These are phyloP conservation scores for Xylariomycetidae sp. DNA, from an alignment of 2,329 filamentous ascomycete species.

Conservation along the genomic window DNA sequence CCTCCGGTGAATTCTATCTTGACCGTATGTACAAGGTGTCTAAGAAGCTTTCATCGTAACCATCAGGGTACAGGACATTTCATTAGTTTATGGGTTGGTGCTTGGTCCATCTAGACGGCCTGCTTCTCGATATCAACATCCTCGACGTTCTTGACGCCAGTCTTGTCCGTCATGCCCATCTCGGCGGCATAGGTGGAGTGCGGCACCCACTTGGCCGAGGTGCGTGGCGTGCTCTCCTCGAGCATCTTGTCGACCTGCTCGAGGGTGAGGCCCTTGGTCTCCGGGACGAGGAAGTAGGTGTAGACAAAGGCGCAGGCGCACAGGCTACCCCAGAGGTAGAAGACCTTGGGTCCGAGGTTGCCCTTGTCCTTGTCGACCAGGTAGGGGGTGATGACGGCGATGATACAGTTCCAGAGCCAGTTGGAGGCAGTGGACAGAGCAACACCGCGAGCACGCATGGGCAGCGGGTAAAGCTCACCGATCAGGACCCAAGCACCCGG, in stretches of 20 bases:
- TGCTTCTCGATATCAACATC: not conserved
- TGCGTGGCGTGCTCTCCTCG: constrained; percentile 75
- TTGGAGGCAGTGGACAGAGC: constrained; percentile 82
- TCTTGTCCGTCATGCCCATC: constrained; percentile 39
- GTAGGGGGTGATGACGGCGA: constrained; percentile 65
- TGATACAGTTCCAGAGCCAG: constrained; percentile 83
- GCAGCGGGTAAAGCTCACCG: constrained; percentile 85
- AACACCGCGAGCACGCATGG: constrained; percentile 82
- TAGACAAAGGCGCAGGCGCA: constrained; percentile 57
- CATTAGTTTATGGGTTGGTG: too few species aligned
- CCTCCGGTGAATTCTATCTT: too few species aligned
- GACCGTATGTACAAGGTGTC: too few species aligned
- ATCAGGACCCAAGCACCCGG: constrained; percentile 71
- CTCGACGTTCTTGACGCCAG: not conserved
- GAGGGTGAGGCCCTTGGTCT: constrained; percentile 70
- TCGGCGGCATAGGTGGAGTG: constrained; percentile 60
- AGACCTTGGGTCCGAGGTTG: constrained; percentile 63
- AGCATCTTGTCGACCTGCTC: constrained; percentile 85
- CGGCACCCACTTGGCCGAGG: constrained; percentile 70
- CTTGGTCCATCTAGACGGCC: too few species aligned
- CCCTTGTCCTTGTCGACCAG: constrained; percentile 55
- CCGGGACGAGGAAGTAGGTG: constrained; percentile 67
- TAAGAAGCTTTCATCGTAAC: too few species aligned
- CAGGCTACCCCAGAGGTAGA: constrained; percentile 70
- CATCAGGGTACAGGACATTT: too few species aligned